Evolutionary conservation across 768 basidiomycete genomes (phyloP).

Genomic region (Leccinum broughii): DNA sequence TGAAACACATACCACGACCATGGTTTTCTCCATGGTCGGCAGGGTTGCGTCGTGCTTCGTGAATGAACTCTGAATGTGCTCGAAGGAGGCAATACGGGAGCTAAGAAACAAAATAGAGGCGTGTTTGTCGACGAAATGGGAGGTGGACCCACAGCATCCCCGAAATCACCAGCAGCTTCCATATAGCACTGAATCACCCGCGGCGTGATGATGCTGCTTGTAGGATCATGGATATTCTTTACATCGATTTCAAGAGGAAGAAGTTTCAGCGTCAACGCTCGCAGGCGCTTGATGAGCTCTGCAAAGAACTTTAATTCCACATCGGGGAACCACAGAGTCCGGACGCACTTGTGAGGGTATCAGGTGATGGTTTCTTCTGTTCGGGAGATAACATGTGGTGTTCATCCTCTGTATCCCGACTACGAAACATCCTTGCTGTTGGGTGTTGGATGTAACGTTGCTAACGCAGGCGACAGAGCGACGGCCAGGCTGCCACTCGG

Average conservation of each 20-base stretch:
- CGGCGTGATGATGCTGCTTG: conserved; percentile 81
- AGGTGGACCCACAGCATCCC: conserved; percentile 63
- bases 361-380: conserved; percentile 60
- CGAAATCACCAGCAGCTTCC: conserved; percentile 84
- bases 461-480: neutral
- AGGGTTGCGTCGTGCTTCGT: conserved; percentile 77
- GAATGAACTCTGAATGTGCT: conserved; percentile 77
- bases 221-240: conserved; percentile 66
- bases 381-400: conserved; percentile 46
- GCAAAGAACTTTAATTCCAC: neutral
- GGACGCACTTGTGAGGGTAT: conserved; percentile 71
- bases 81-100: conserved; percentile 81
- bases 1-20: conserved; percentile 59
- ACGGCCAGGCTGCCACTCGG: neutral
- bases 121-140: neutral
- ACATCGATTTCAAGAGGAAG: conserved; percentile 81
- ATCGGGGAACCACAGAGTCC: neutral
- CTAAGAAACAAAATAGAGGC: conserved; percentile 36
- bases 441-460: neutral
- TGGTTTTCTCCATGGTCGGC: conserved; percentile 87
- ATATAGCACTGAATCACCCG: conserved; percentile 74
- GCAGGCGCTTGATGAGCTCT: conserved; percentile 83
- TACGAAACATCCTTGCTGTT: conserved; percentile 28
- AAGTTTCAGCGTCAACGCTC: conserved; percentile 70
- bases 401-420: conserved; percentile 36